Conservation (phyloP, 768 basidiomycete genomes). For the Kwoniella dendrophila region DNA sequence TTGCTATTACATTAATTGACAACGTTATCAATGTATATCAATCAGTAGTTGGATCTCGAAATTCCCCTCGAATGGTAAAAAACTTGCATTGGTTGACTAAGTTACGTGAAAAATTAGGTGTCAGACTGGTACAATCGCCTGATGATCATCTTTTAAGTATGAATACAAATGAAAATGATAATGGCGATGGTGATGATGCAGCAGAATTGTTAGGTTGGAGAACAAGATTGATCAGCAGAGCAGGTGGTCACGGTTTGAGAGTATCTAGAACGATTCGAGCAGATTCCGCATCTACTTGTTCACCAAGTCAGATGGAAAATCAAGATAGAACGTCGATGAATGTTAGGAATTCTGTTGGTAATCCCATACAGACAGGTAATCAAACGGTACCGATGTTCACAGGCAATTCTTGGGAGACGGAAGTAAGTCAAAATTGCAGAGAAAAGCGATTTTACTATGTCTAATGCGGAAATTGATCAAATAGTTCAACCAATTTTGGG, state of each 20-base stretch:
- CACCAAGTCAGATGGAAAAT: not conserved
- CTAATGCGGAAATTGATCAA: not conserved
- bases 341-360: not conserved
- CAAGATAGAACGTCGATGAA: not conserved
- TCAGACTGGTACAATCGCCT: not conserved
- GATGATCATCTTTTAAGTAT: not conserved
- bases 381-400: not conserved
- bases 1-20: slow-evolving; percentile 26
- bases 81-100: slow-evolving; percentile 30
- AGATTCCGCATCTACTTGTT: not conserved
- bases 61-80: slow-evolving; percentile 15
- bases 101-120: slow-evolving; percentile 7
- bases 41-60: slow-evolving; percentile 3
- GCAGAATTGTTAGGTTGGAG: slow-evolving; percentile 5
- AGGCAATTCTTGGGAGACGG: not conserved
- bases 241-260: not conserved
- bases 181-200: not conserved
- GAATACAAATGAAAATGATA: not conserved
- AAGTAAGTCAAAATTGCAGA: too few species aligned
- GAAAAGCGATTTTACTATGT: too few species aligned
- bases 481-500: slow-evolving; percentile 1
- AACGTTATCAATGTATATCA: slow-evolving; percentile 17
- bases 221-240: not conserved
- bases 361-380: not conserved
- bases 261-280: not conserved